Base-by-base conservation (phyloP, 1,139 yeast species). In the Lizanozyma gosingica region DNA sequence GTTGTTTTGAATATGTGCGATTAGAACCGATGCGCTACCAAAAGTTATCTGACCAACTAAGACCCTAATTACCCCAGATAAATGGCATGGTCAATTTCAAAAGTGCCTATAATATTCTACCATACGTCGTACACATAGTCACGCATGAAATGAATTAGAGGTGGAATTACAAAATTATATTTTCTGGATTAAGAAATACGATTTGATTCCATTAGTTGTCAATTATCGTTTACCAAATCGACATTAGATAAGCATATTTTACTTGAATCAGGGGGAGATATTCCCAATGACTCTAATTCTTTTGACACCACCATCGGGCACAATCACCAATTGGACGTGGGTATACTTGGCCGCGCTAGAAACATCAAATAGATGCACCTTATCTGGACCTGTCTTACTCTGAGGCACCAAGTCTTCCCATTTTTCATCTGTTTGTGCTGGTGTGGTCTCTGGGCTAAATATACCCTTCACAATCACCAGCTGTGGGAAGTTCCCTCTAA, bases 261-360 rank as follows among this genome's bases (percentile, higher is more conserved):
- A 8, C 39, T 43, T 45, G n/a, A n/a, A n/a, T n/a, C 11, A 22
- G 14, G 35, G 35, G 33, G 63, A 71, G 41, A 73, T 63, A 17
- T 73, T 68, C 34, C 97, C 97, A 55, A 77, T 76, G 27, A 87
- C 92, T 50, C 95, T 75, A 36, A 90, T 64, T 59, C 97, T 76
- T 70, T 90, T 90, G 43, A 88, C 87, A 46, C 97, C 97, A 40
- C 97, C 97, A 55, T 90, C 97, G 27, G 97, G 97, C 47, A 88
- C 83, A 57, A 90, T 83, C 15, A 86, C 79, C 49, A 90, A 59
- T 55, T 80, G 76, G 32, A 87, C 85, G 55, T 87, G 95, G 4
- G 92, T 73, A 50, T 57, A 71, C 1, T 48, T 42, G 3, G 49
- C 51, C 14, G 53, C 51, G 32, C 54, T 53, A 17, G 56, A 51